Base-by-base conservation (phyloP, 106 monocot species). In the Dactylorhiza incarnata region DNA sequence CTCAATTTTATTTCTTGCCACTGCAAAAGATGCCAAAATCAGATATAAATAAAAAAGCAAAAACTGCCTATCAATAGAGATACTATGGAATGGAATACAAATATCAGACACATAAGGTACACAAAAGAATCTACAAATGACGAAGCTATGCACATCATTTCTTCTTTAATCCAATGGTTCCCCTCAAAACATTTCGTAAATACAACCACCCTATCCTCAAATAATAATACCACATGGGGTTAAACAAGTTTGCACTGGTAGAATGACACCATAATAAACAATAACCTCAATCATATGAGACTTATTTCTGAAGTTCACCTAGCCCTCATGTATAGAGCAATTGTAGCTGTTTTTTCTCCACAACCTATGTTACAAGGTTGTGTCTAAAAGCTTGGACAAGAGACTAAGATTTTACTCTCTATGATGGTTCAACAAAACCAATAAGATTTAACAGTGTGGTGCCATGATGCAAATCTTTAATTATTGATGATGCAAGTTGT, bases 1-100 rank as follows among this genome's bases (percentile, higher is more conserved):
- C 76, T 73, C n/a, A 91, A 91, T 81, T 99, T 99, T 84, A 99
- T 94, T 83, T 99, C 97, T 94, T 99, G 91, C 97, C 97, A 99
- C 97, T 99, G 84, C 78, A 86, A 76, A 68, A 62, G 54, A 78
- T 59, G 12, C 14, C 25, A 24, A 50, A 63, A 72, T 81, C 37
- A 52, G 4, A 67, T 47, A 54, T 54, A 13, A 16, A 74, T 55
- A 29, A 54, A 25, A 2, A 63, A 80, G 49, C 4, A 10, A 72
- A 49, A 20, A 72, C 23, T 11, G n/a, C n/a, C 9, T 72, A 11
- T 17, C 7, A 45, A 5, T 43, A 69, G 45, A 69, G 69, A 17
- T 72, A 72, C 7, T 72, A 49, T 16, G 22, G 11, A 72, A 8
- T 49, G 73, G 53, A 67, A 48, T 29, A 71, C 67, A 70, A 52